phyloP scores from a whole-genome alignment of 2,329 filamentous ascomycete species.

The Exophiala dermatitidis region DNA sequence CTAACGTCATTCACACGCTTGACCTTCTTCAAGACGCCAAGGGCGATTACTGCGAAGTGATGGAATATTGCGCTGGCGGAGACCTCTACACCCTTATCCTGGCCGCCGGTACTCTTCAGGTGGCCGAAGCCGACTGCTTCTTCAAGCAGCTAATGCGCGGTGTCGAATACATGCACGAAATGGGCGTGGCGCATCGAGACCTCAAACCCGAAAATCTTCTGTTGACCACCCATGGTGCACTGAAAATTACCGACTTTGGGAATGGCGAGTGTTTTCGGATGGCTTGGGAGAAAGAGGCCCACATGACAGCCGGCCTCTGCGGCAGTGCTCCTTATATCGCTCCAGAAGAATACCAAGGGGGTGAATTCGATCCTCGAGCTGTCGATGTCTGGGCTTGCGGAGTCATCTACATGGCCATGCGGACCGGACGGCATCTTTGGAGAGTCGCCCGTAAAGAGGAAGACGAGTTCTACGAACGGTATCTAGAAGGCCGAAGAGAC shows the following conservation, averaged over 20 bases:
- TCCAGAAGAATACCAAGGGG: constrained; percentile 90
- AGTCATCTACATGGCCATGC: constrained; percentile 99
- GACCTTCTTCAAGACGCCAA: constrained; percentile 93
- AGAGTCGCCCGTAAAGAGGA: constrained; percentile 94
- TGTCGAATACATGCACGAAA: constrained; percentile 98
- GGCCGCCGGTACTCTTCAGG: constrained; percentile 83
- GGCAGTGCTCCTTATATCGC: constrained; percentile 96
- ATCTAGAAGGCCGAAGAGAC: constrained; percentile 84
- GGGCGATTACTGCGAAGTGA: constrained; percentile 96
- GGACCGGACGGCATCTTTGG: constrained; percentile 92
- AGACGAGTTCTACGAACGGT: constrained; percentile 93
- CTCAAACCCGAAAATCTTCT: constrained; percentile 95
- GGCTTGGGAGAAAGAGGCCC: constrained; percentile 97
- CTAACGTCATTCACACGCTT: constrained; percentile 95
- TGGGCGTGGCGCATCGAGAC: constrained; percentile 96
- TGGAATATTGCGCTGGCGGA: constrained; percentile 97
- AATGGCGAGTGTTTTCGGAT: constrained; percentile 99
- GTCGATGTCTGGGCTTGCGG: constrained; percentile 98
- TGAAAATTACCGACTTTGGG: constrained; percentile 98
- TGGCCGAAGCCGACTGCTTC: constrained; percentile 90
- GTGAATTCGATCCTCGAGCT: constrained; percentile 93
- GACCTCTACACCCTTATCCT: constrained; percentile 92
- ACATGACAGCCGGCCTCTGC: constrained; percentile 96
- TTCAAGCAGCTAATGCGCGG: constrained; percentile 99
- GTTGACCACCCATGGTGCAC: constrained; percentile 79